Evolutionary conservation across 2,329 filamentous ascomycete species (phyloP).

Genomic region (Lecanicillium sp.): DNA sequence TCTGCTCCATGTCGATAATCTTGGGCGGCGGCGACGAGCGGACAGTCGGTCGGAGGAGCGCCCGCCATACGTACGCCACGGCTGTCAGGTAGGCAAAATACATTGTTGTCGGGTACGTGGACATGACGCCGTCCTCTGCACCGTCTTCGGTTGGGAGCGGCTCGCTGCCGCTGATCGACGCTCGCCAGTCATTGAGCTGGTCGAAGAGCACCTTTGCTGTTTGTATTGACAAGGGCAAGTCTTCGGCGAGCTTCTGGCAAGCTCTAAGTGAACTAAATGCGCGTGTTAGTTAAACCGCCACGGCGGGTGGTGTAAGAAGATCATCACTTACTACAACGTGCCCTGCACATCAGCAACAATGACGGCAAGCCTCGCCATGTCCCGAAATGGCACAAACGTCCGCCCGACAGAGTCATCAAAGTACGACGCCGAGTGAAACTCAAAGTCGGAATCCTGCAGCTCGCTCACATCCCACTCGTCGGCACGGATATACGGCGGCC

Average conservation of each 20-base stretch:
- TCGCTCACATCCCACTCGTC: constrained; percentile 22
- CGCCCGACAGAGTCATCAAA: constrained; percentile 6
- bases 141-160: neutral
- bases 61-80: constrained; percentile 10
- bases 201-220: constrained; percentile 9
- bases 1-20: constrained; percentile 9
- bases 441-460: constrained; percentile 8
- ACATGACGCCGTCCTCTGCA: neutral
- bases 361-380: constrained; percentile 9
- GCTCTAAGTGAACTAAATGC: constrained; percentile 7
- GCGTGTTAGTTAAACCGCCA: neutral
- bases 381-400: constrained; percentile 6
- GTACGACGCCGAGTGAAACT: constrained; percentile 1
- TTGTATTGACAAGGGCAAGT: constrained; percentile 8
- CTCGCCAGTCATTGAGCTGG: constrained; percentile 9
- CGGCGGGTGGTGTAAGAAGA: too few relatives aligned
- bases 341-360: constrained; percentile 10
- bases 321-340: constrained; percentile 11
- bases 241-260: constrained; percentile 9
- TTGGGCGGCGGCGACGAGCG: constrained; percentile 9
- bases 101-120: constrained; percentile 7
- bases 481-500: constrained; percentile 24
- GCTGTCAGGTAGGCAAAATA: constrained; percentile 11
- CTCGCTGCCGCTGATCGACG: constrained; percentile 5
- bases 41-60: constrained; percentile 10